Evolutionary conservation across 2,329 filamentous ascomycete species (phyloP).

Genomic region (Cladosporium sp.): DNA sequence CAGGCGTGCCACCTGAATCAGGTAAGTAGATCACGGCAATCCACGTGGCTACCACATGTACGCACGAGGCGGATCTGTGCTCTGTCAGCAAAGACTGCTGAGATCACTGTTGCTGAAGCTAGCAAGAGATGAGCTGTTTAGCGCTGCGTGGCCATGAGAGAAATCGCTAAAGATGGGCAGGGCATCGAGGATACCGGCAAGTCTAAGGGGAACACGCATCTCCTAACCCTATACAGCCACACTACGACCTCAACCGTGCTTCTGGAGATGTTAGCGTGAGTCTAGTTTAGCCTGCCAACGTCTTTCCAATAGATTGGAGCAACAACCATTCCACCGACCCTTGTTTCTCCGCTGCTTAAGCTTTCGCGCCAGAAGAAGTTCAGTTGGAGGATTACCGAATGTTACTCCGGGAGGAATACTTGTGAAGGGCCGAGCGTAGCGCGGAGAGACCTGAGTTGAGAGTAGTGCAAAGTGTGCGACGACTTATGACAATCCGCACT

Average conservation of each 20-base stretch:
- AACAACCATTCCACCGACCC: not conserved
- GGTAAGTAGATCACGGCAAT: not conserved
- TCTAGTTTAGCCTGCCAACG: not conserved
- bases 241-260: not conserved
- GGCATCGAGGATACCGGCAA: not conserved
- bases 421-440: not conserved
- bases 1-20: not conserved
- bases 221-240: not conserved
- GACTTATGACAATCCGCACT: not conserved
- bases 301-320: not conserved
- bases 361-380: not conserved
- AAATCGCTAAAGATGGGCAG: not conserved
- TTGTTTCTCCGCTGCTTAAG: not conserved
- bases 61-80: not conserved
- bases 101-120: not conserved
- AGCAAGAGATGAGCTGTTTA: not conserved
- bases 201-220: not conserved
- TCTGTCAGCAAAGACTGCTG: not conserved
- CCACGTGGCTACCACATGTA: constrained; percentile 1
- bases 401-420: not conserved
- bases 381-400: not conserved
- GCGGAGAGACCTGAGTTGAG: not conserved
- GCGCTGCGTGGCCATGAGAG: not conserved
- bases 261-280: not conserved
- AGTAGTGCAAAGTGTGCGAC: not conserved